Evolutionary conservation across 371 early-diverging fungal species (phyloP), one percentile per base, ranked within the genome.

Genomic region (Syncephalastrum sp.): DNA sequence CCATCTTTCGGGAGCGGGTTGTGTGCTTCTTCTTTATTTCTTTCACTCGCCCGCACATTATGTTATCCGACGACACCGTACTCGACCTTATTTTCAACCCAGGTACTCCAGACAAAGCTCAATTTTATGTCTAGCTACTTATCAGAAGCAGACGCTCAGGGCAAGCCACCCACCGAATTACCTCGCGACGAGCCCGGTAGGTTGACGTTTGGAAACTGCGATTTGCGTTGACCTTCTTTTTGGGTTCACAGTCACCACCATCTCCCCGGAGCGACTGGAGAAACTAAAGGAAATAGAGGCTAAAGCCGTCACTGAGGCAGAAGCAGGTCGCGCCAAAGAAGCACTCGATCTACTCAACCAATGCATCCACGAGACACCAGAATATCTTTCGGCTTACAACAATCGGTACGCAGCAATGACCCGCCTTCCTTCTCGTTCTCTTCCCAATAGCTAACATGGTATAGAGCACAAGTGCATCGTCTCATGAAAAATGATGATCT

Each of bases 381-480:
- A 68, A 25, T 92, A 92, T 71, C 87, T 92, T 19, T 89, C 91
- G 2, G 90, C 84, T 0, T 92, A 90, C 66, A 95, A 93, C 70
- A 95, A 95, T 74, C 72, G 91, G 86, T 87, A 78, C 54, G 42
- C 51, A 23, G 23, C 25, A 14, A 27, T 15, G n/a, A n/a, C 15
- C 38, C 27, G 4, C 38, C 38, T 10, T 33, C 10, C 1, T 2
- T 33, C 8, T 33, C 38, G 2, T 10, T 5, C 27, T 33, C 38
- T 33, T 33, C 8, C 21, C 29, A 16, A 50, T 52, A 33, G 45
- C 45, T 25, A 14, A 16, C 14, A 13, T 5, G 24, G 15, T 61
- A 49, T 42, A 81, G 91, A 53, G 94, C 93, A 12, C 93, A 92
- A 75, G 87, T 85, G 0, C 79, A 86, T 63, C 82, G 95, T 13